phyloP scores from a whole-genome alignment of 768 basidiomycete genomes.

The Xerocomus brunneocitrinus region DNA sequence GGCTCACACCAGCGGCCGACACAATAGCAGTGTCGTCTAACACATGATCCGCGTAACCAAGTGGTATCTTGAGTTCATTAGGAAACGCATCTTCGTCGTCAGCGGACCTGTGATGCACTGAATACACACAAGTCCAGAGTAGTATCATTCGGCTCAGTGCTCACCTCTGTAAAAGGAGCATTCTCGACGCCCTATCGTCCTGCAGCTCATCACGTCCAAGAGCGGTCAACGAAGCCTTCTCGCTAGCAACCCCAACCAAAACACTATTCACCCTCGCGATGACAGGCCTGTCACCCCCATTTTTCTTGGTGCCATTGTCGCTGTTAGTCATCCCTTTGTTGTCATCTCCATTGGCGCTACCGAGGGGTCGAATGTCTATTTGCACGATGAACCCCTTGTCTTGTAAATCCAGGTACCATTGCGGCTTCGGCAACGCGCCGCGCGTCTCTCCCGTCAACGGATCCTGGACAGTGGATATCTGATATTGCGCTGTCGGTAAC shows the following conservation, averaged over 20 bases:
- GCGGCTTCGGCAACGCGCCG: constrained; percentile 56
- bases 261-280: constrained; percentile 35
- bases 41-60: constrained; percentile 58
- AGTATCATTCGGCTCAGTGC: not conserved
- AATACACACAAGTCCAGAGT: constrained; percentile 3
- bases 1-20: constrained; percentile 8
- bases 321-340: constrained; percentile 1
- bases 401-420: constrained; percentile 67
- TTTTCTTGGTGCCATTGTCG: constrained; percentile 7
- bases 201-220: constrained; percentile 74
- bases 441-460: constrained; percentile 72
- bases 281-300: constrained; percentile 1
- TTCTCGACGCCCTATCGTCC: constrained; percentile 62
- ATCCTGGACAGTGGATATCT: constrained; percentile 70
- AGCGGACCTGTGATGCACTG: constrained; percentile 38
- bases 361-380: constrained; percentile 50
- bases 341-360: constrained; percentile 10
- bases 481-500: constrained; percentile 79
- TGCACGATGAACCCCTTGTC: constrained; percentile 58
- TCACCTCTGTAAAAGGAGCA: constrained; percentile 67
- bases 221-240: constrained; percentile 71
- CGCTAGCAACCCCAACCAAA: constrained; percentile 47
- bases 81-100: constrained; percentile 57
- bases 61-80: constrained; percentile 53
- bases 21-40: constrained; percentile 39